Evolutionary conservation across 768 basidiomycete species (phyloP).

Genomic region (Russula brevipes): DNA sequence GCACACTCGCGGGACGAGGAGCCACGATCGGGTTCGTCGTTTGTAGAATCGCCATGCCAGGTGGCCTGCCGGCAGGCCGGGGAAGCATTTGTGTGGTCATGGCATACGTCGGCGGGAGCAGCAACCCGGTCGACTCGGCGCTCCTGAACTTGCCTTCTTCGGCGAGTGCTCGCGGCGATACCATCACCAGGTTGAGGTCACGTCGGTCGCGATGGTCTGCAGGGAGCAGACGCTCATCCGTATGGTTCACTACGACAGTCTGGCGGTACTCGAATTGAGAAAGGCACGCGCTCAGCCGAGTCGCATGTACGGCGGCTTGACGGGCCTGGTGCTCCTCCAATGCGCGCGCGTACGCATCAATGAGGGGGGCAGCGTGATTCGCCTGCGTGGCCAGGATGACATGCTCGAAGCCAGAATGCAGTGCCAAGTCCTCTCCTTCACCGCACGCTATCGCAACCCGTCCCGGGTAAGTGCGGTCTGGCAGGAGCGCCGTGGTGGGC

Average conservation of each 20-base stretch:
- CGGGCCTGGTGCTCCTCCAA: slow-evolving; percentile 29
- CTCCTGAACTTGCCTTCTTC: neutral
- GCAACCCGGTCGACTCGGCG: slow-evolving; percentile 4
- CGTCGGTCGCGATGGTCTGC: slow-evolving; percentile 44
- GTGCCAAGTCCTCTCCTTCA: slow-evolving; percentile 27
- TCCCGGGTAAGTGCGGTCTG: slow-evolving; percentile 34
- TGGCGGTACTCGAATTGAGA: slow-evolving; percentile 48
- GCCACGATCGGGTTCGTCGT: slow-evolving; percentile 68
- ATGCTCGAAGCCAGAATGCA: slow-evolving; percentile 52
- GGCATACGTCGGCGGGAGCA: slow-evolving; percentile 47
- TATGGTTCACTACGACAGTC: slow-evolving; percentile 67
- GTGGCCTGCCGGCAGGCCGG: slow-evolving; percentile 34
- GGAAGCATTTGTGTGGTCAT: slow-evolving; percentile 67
- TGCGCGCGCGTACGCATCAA: slow-evolving; percentile 43
- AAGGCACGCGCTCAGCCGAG: slow-evolving; percentile 45
- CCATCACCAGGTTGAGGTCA: slow-evolving; percentile 58
- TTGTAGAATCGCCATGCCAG: slow-evolving; percentile 47
- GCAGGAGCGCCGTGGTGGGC: slow-evolving; percentile 43
- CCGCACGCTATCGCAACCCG: slow-evolving; percentile 39
- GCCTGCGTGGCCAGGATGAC: slow-evolving; percentile 74
- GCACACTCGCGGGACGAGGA: slow-evolving; percentile 42
- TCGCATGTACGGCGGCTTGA: slow-evolving; percentile 29
- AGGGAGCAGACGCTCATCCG: slow-evolving; percentile 56
- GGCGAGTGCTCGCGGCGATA: slow-evolving; percentile 1
- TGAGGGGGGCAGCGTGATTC: slow-evolving; percentile 50